phyloP scores from a whole-genome alignment of 2,329 filamentous ascomycete species.

The Claviceps humidiphila region DNA sequence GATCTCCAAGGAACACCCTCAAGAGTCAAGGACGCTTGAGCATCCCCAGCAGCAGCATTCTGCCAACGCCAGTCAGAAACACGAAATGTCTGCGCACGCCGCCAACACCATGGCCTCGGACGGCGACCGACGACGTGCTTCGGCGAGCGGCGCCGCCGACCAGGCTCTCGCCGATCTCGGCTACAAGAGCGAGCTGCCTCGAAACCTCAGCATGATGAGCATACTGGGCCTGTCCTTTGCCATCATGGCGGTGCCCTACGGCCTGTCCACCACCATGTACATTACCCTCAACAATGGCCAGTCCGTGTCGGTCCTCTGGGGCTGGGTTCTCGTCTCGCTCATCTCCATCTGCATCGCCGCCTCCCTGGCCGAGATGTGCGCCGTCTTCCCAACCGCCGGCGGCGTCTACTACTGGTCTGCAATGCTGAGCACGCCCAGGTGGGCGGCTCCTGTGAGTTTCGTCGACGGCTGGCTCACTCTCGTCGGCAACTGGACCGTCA shows the following conservation, averaged over 20 bases:
- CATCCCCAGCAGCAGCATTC: too few relatives aligned
- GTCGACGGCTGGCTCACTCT: conserved; percentile 63
- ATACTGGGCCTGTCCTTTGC: conserved; percentile 37
- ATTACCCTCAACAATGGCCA: conserved; percentile 57
- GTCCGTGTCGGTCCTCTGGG: conserved; percentile 62
- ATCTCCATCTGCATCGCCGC: conserved; percentile 61
- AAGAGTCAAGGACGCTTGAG: too few relatives aligned
- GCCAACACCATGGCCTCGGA: neutral
- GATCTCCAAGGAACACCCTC: too few relatives aligned
- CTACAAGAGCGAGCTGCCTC: conserved; percentile 35
- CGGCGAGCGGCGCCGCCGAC: conserved; percentile 20
- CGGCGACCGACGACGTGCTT: conserved; percentile 6
- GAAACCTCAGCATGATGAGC: conserved; percentile 36
- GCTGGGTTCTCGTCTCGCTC: conserved; percentile 46
- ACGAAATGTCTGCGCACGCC: too few relatives aligned
- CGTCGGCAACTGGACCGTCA: conserved; percentile 58
- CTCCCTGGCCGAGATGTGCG: conserved; percentile 60
- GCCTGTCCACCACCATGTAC: conserved; percentile 33
- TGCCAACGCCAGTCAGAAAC: too few relatives aligned
- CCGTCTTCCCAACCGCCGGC: conserved; percentile 47
- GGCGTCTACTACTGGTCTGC: conserved; percentile 66
- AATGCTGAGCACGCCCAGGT: conserved; percentile 46
- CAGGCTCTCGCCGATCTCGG: conserved; percentile 33
- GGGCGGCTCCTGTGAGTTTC: conserved; percentile 53
- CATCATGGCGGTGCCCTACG: conserved; percentile 38